A percentile compares a stretch with the other conserved stretches of the same genome.
Evolutionary conservation across 306 rosid species (phyloP).

Genomic region (Fragaria ananassa): DNA sequence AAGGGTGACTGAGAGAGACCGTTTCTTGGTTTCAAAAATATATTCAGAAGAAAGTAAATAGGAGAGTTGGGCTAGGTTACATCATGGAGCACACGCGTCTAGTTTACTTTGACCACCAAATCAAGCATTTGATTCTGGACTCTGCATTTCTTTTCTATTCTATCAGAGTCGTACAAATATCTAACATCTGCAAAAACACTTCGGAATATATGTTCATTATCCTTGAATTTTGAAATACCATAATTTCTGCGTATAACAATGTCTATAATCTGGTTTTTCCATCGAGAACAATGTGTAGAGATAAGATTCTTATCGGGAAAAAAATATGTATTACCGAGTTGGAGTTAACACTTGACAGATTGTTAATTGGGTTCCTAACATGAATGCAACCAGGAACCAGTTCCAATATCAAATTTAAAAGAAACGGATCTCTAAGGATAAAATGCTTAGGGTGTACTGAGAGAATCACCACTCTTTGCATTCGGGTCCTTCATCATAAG

Average conservation of each 20-base stretch:
- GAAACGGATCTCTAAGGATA: background rate
- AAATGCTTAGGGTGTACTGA: background rate
- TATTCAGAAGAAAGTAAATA: background rate
- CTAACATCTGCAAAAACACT: too few species aligned
- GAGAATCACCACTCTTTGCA: background rate
- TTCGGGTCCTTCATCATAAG: background rate
- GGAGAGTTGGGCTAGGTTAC: background rate
- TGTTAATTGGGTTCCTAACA: background rate
- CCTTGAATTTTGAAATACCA: too few species aligned
- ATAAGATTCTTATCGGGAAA: too few species aligned
- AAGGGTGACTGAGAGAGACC: constrained; percentile 33
- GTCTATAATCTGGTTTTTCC: too few species aligned
- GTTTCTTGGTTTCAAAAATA: constrained; percentile 17
- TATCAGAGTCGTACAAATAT: background rate
- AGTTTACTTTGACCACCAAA: background rate
- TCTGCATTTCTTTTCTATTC: background rate
- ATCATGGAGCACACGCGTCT: constrained; percentile 17
- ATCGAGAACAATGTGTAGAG: too few species aligned
- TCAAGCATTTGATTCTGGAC: background rate
- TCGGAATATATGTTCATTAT: too few species aligned
- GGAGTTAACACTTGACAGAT: too few species aligned
- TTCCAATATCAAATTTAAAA: background rate
- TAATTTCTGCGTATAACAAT: too few species aligned
- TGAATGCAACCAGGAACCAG: background rate
- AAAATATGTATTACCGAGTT: too few species aligned